phyloP scores from a whole-genome alignment of 192 early-diverging fungal species.

The Umbelopsis ramanniana region DNA sequence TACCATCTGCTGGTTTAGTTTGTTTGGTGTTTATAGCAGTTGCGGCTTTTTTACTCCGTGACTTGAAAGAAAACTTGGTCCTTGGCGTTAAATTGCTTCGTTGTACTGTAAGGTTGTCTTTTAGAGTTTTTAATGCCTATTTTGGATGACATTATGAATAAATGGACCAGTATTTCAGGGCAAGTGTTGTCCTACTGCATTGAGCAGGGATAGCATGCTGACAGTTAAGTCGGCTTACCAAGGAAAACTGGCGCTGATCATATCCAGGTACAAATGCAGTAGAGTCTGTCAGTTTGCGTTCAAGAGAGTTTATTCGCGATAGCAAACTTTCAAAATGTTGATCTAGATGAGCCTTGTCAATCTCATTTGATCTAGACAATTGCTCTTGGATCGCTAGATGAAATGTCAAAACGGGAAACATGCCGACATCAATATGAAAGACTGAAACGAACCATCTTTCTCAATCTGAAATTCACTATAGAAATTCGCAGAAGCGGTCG shows the following conservation, averaged over 20 bases:
- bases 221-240: conserved; percentile 41
- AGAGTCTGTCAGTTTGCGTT: conserved; percentile 66
- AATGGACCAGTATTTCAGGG: neutral
- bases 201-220: neutral
- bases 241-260: conserved; percentile 65
- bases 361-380: conserved; percentile 4
- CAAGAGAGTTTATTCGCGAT: conserved; percentile 55
- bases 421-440: neutral
- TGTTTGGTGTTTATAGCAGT: neutral
- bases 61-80: conserved; percentile 73
- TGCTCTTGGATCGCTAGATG: conserved; percentile 22
- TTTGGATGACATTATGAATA: conserved; percentile 4
- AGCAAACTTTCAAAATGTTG: conserved; percentile 44
- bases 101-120: conserved; percentile 40
- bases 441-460: conserved; percentile 7
- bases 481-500: conserved; percentile 1
- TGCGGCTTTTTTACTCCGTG: conserved; percentile 36
- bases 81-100: conserved; percentile 55
- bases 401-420: too few relatives aligned
- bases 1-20: neutral
- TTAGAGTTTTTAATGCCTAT: conserved; percentile 56
- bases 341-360: conserved; percentile 38
- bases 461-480: conserved; percentile 8
- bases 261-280: conserved; percentile 66
- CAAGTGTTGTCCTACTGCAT: too few relatives aligned